Conservation (phyloP, 1,284 basidiomycete species). For the Thelephora terrestris region DNA sequence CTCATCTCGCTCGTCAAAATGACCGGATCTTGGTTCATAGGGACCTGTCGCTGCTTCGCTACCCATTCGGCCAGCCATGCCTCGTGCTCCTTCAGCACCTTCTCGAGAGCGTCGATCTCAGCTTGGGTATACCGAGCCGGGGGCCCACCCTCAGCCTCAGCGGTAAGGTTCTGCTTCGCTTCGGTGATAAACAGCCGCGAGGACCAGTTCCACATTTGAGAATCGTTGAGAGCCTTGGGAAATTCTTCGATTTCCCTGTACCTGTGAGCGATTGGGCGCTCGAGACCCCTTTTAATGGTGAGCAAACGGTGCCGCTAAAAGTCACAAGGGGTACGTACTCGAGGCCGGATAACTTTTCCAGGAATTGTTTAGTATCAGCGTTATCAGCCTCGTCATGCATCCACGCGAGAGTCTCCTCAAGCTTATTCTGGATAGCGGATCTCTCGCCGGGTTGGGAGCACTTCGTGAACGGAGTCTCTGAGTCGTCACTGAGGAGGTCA, state of each 20-base stretch:
- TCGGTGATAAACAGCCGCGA: constrained; percentile 75
- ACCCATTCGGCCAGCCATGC: constrained; percentile 72
- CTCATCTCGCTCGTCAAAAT: constrained; percentile 78
- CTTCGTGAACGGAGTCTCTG: constrained; percentile 66
- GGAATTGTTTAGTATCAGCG: constrained; percentile 67
- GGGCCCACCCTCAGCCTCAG: constrained; percentile 33
- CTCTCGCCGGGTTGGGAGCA: constrained; percentile 73
- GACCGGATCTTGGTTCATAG: constrained; percentile 71
- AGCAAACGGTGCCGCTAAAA: background rate
- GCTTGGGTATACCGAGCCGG: constrained; percentile 72
- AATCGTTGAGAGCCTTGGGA: constrained; percentile 65
- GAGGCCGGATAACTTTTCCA: constrained; percentile 64
- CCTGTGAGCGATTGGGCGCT: constrained; percentile 75
- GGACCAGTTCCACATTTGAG: constrained; percentile 74
- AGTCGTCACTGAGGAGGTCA: constrained; percentile 67
- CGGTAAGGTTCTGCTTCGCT: constrained; percentile 63
- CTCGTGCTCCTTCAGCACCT: constrained; percentile 67
- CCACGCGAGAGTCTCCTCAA: constrained; percentile 74
- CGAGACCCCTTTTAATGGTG: constrained; percentile 46
- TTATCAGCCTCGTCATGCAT: constrained; percentile 79
- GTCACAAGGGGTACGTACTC: constrained; percentile 51
- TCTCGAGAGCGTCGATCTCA: constrained; percentile 73
- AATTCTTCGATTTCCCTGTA: constrained; percentile 79
- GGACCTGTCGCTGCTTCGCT: constrained; percentile 67
- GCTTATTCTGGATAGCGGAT: constrained; percentile 47